A percentile compares a stretch with the other conserved stretches of the same genome.
Evolutionary conservation across 305 asterid species (phyloP).

Genomic region (Fraxinus albicans): DNA sequence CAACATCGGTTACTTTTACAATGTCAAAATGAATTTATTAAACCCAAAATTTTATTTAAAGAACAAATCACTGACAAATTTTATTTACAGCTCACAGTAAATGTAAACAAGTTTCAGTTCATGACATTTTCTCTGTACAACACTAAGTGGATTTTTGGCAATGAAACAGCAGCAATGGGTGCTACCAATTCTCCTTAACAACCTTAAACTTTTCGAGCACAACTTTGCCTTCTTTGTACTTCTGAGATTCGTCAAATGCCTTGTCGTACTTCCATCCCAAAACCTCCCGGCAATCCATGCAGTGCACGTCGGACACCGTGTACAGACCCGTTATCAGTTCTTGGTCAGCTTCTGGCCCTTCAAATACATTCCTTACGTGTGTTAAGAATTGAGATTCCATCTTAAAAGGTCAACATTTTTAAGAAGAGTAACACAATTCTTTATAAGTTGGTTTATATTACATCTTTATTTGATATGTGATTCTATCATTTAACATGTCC

Average conservation of each 20-base stretch:
- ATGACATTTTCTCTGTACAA: neutral
- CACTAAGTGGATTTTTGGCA: neutral
- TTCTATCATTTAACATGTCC: no score
- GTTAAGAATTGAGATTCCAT: no score
- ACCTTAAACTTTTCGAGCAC: conserved; percentile 55
- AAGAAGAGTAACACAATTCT: no score
- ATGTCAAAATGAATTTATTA: no score
- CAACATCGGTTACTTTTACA: neutral
- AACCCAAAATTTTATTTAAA: neutral
- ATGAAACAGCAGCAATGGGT: neutral
- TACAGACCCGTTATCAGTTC: conserved; percentile 57
- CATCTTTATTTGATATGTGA: no score
- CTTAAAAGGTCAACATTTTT: no score
- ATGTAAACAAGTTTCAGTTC: neutral
- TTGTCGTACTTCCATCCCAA: conserved; percentile 64
- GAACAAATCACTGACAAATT: neutral
- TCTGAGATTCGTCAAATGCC: conserved; percentile 51
- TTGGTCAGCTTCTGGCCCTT: conserved; percentile 43
- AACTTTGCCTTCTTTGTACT: conserved; percentile 57
- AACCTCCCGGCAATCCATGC: conserved; percentile 49
- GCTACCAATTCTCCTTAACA: conserved; percentile 39
- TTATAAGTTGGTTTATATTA: no score
- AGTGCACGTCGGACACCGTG: conserved; percentile 50
- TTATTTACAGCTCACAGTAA: neutral
- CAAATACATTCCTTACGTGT: conserved; percentile 38